Percentiles rank a stretch among this genome's conserved stretches.
These are phyloP conservation scores for Macrocystidia cucumis DNA, from an alignment of 1,284 basidiomycete genomes.

Conservation along the genomic window DNA sequence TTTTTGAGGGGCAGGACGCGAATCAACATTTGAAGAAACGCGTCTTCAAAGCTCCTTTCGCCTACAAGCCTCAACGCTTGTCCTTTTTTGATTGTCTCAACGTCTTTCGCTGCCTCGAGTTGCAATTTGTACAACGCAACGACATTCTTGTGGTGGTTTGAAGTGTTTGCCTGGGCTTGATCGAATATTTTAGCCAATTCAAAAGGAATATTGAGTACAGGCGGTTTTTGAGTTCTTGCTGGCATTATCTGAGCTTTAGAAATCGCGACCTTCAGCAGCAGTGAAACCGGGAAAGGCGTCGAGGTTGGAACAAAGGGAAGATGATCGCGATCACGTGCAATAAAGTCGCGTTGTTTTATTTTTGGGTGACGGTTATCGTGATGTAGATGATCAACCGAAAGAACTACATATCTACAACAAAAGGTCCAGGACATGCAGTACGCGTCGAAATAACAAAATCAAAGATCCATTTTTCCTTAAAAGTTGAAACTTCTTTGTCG, in stretches of 20 bases:
- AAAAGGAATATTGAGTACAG: conserved; percentile 7
- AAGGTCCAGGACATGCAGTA: background rate
- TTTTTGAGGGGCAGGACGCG: conserved; percentile 77
- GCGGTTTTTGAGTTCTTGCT: conserved; percentile 2
- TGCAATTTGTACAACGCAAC: conserved; percentile 83
- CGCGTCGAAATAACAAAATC: conserved; percentile 8
- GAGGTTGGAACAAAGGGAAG: too few species aligned
- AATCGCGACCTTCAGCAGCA: too few species aligned
- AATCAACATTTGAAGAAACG: conserved; percentile 61
- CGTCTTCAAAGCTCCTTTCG: conserved; percentile 74
- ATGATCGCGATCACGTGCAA: too few species aligned
- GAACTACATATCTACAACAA: conserved; percentile 1
- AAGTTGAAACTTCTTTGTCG: conserved; percentile 6
- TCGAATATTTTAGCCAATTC: conserved; percentile 36
- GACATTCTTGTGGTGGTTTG: conserved; percentile 83
- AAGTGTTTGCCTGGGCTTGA: conserved; percentile 72
- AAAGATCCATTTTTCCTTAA: conserved; percentile 15
- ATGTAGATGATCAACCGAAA: too few species aligned
- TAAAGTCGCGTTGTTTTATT: too few species aligned
- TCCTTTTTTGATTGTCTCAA: conserved; percentile 22
- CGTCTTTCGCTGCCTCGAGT: conserved; percentile 43
- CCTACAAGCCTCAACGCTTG: conserved; percentile 47
- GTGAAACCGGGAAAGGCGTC: too few species aligned
- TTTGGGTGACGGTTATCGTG: too few species aligned
- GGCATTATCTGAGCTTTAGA: too few species aligned